phyloP scores from a whole-genome alignment of 176 grass and related monocot species.

The Calamus simplicifolius region DNA sequence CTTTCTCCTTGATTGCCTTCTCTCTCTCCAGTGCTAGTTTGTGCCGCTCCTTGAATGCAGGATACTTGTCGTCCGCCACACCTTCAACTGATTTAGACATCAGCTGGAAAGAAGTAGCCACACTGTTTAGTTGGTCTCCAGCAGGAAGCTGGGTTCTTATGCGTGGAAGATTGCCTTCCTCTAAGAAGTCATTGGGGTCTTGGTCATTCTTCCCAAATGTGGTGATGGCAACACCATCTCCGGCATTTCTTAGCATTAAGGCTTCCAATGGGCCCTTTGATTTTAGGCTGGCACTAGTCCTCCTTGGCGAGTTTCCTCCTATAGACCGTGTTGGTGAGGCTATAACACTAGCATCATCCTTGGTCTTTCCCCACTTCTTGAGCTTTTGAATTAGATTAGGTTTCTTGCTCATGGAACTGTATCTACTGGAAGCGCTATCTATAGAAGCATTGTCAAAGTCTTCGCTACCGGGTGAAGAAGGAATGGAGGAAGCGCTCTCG shows the following conservation, averaged over 20 bases:
- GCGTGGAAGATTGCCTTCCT: conserved; percentile 31
- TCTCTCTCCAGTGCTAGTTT: conserved; percentile 80
- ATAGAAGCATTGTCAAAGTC: conserved; percentile 84
- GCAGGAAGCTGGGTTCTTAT: conserved; percentile 11
- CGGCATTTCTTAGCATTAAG: conserved; percentile 85
- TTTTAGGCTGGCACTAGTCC: conserved; percentile 17
- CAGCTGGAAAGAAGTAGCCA: conserved; percentile 54
- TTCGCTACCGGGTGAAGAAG: conserved; percentile 64
- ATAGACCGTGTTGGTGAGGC: conserved; percentile 43
- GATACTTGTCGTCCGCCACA: conserved; percentile 87
- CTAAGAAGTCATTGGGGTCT: conserved; percentile 32
- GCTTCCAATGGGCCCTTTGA: conserved; percentile 63
- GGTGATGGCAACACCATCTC: conserved; percentile 78
- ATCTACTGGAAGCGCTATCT: conserved; percentile 73
- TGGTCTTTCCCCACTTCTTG: conserved; percentile 75
- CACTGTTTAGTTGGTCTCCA: conserved; percentile 22
- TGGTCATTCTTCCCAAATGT: conserved; percentile 75
- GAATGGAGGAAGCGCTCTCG: conserved; percentile 71
- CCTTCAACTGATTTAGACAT: conserved; percentile 73
- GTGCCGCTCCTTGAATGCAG: conserved; percentile 76
- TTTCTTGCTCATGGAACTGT: conserved; percentile 70
- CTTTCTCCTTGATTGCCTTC: conserved; percentile 78
- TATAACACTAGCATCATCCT: conserved; percentile 46
- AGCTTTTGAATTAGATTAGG: conserved; percentile 75
- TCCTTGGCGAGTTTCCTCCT: conserved; percentile 38